Evolutionary conservation across 805 yeast species (phyloP), one percentile per base, ranked within the genome.

Genomic region (Nakazawaea laoshanensis): DNA sequence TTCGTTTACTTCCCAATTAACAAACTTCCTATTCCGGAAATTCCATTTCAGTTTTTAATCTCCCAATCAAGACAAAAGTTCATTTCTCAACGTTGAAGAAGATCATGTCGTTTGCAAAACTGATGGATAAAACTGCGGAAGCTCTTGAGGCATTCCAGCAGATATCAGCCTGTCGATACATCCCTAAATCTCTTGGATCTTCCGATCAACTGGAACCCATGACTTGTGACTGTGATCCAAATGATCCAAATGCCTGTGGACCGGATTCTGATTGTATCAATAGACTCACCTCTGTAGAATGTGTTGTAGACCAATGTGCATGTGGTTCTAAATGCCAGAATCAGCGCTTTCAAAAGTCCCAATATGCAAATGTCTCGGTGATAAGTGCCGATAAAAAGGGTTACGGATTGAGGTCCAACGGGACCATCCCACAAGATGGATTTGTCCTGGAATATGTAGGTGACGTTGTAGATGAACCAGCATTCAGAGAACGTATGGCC

Each of bases 381-480:
- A 74, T 89, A 37, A 66, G 71, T 42, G 87, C 98, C 1, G 86
- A 80, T 36, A 59, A 63, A 42, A 89, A 89, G 53, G 98, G 98
- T 1, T 89, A 71, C 49, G 98, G 98, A 24, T 74, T 89, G 36
- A 67, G 94, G 39, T 88, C 95, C 0, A 65, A 74, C 36, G 54
- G 48, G 4, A 63, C 59, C 32, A 63, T 92, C 10, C 58, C 66
- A 11, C 75, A 71, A 14, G 74, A 75, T 35, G 62, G 73, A n/a
- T 87, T 89, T 50, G 71, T 89, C 27, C 85, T 83, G 57, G 98
- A 89, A 58, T 89, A 89, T 57, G 74, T 83, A 31, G 98, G 98
- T 27, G 97, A 89, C 54, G 94, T 89, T 23, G 80, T 89, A 22
- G 88, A 82, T 51, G 94, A 86, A 48, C 57, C 61, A 13, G 61